phyloP scores from a whole-genome alignment of 169 alveolate species.

The Babesia gibsoni region DNA sequence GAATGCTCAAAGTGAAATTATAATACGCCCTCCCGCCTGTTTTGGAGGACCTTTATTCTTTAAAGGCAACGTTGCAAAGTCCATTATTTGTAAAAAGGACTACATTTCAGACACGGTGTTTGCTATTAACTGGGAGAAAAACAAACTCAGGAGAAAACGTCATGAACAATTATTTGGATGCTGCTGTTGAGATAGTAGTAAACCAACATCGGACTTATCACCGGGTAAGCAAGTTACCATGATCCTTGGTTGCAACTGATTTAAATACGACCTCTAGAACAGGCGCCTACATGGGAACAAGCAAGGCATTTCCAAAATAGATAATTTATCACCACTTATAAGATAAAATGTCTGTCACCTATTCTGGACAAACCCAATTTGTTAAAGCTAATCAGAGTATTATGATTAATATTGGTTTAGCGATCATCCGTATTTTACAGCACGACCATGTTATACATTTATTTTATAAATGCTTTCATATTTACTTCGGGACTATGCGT shows the following conservation, averaged over 20 bases:
- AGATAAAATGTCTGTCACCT: no score
- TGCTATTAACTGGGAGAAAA: constrained; percentile 47
- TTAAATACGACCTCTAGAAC: no score
- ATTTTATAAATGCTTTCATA: no score
- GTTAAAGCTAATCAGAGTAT: background rate
- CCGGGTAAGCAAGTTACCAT: no score
- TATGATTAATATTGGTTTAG: background rate
- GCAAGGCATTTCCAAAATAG: no score
- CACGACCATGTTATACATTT: no score
- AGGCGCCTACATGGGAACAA: no score
- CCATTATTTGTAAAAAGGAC: constrained; percentile 20
- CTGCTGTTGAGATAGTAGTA: no score
- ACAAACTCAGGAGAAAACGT: constrained; percentile 4
- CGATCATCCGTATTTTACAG: no score
- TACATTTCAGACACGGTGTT: constrained; percentile 45
- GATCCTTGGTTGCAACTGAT: no score
- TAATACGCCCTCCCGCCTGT: constrained; percentile 40
- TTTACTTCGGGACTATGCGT: constrained; percentile 74
- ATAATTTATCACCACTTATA: no score
- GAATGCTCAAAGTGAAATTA: constrained; percentile 46
- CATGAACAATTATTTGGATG: background rate
- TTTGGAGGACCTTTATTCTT: constrained; percentile 51
- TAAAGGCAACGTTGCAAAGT: constrained; percentile 45
- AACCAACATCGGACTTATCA: no score
- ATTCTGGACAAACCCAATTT: background rate